Percentiles rank a stretch among this genome's conserved stretches.
Evolutionary conservation across 768 basidiomycete species (phyloP).

Genomic region (Ramaria rubella): DNA sequence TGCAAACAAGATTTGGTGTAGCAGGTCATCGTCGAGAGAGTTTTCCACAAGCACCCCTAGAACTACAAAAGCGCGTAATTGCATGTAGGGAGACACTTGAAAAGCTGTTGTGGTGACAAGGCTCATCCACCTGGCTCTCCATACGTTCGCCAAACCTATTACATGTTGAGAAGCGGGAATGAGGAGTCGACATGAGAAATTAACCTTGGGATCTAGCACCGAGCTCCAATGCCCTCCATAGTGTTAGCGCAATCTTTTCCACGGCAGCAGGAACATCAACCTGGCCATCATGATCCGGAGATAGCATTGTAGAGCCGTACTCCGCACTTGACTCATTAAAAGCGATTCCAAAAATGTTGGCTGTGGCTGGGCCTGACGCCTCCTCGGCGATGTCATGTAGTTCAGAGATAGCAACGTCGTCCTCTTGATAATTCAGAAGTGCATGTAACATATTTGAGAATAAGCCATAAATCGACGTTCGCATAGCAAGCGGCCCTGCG

Average conservation of each 20-base stretch:
- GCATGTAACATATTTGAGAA: slow-evolving; percentile 78
- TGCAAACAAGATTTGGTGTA: slow-evolving; percentile 89
- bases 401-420: slow-evolving; percentile 46
- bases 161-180: slow-evolving; percentile 8
- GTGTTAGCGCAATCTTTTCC: neutral
- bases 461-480: slow-evolving; percentile 76
- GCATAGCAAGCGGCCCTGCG: slow-evolving; percentile 58
- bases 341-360: neutral
- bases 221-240: neutral
- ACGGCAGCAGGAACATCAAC: neutral
- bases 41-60: slow-evolving; percentile 72
- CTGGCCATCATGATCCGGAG: neutral
- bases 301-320: neutral
- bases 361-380: neutral
- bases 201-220: neutral
- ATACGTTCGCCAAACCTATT: slow-evolving; percentile 71
- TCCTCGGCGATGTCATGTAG: slow-evolving; percentile 33
- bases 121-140: slow-evolving; percentile 93
- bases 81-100: slow-evolving; percentile 82
- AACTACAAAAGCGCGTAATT: slow-evolving; percentile 78
- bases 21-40: slow-evolving; percentile 85
- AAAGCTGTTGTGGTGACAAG: slow-evolving; percentile 83
- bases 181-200: neutral
- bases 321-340: neutral
- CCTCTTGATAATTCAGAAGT: slow-evolving; percentile 52